A percentile compares a stretch with the other conserved stretches of the same genome.
Conservation (phyloP, 495 filamentous ascomycete genomes). For the Aspergillus sclerotiicarbonarius region DNA sequence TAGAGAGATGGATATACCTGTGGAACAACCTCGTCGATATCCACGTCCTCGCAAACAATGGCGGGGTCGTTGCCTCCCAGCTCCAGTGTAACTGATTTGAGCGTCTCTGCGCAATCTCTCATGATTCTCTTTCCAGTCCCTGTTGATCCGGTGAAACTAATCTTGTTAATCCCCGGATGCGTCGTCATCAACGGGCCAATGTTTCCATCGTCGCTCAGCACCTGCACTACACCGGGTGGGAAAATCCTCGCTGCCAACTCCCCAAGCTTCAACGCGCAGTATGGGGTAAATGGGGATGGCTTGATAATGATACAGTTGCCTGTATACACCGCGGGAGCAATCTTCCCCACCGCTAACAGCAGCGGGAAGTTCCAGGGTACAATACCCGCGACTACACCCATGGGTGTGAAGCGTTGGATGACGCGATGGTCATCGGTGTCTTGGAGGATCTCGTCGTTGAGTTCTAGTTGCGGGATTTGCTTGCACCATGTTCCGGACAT, state of each 20-base stretch:
- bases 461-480: constrained; percentile 1
- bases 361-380: constrained; percentile 47
- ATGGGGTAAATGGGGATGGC: constrained; percentile 83
- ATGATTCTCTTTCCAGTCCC: constrained; percentile 64
- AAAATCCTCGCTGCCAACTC: constrained; percentile 61
- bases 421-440: constrained; percentile 27
- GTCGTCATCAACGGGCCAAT: constrained; percentile 58
- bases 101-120: constrained; percentile 55
- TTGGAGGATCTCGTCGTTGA: constrained; percentile 37
- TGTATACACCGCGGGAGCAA: constrained; percentile 38
- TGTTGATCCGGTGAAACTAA: constrained; percentile 67
- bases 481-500: neutral
- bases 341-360: constrained; percentile 32
- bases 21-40: constrained; percentile 58
- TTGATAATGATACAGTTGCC: constrained; percentile 66
- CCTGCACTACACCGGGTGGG: constrained; percentile 66
- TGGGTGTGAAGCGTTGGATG: constrained; percentile 34
- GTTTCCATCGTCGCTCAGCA: constrained; percentile 62
- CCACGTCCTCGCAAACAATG: constrained; percentile 64
- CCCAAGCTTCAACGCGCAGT: constrained; percentile 58
- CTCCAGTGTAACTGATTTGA: constrained; percentile 60
- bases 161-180: constrained; percentile 64
- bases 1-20: constrained; percentile 39
- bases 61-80: constrained; percentile 68
- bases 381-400: constrained; percentile 59